phyloP scores from a whole-genome alignment of 306 rosid species.

The Cicer bijugum region DNA sequence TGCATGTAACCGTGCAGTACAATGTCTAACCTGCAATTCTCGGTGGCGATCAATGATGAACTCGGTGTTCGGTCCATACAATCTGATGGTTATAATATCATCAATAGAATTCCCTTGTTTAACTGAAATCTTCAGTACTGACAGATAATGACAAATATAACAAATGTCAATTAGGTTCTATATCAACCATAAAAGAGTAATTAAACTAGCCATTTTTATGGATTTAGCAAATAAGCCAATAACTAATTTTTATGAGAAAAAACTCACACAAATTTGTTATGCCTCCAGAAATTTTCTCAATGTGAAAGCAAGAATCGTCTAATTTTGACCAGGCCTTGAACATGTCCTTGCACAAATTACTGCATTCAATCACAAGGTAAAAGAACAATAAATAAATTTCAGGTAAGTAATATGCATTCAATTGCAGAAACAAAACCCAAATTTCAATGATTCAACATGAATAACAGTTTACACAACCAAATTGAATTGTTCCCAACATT shows the following conservation, averaged over 20 bases:
- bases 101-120: constrained; percentile 57
- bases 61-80: constrained; percentile 93
- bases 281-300: constrained; percentile 85
- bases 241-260: not conserved
- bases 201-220: not conserved
- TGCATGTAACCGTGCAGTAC: not conserved
- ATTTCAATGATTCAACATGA: not conserved
- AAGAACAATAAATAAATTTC: not conserved
- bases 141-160: constrained; percentile 32
- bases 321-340: constrained; percentile 78
- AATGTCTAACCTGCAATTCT: constrained; percentile 74
- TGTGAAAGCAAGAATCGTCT: constrained; percentile 66
- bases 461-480: not conserved
- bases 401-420: not conserved
- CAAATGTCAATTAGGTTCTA: constrained; percentile 31
- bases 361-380: constrained; percentile 42
- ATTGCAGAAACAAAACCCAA: not conserved
- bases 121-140: constrained; percentile 82
- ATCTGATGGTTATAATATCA: constrained; percentile 63
- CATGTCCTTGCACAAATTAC: constrained; percentile 80
- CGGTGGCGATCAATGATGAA: constrained; percentile 79
- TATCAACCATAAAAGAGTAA: constrained; percentile 17
- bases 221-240: constrained; percentile 19
- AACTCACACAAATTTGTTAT: constrained; percentile 90
- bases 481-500: not conserved